These are phyloP conservation scores for Aureobasidium sp. DNA, from an alignment of 2,329 filamentous ascomycete species.

Conservation along the genomic window DNA sequence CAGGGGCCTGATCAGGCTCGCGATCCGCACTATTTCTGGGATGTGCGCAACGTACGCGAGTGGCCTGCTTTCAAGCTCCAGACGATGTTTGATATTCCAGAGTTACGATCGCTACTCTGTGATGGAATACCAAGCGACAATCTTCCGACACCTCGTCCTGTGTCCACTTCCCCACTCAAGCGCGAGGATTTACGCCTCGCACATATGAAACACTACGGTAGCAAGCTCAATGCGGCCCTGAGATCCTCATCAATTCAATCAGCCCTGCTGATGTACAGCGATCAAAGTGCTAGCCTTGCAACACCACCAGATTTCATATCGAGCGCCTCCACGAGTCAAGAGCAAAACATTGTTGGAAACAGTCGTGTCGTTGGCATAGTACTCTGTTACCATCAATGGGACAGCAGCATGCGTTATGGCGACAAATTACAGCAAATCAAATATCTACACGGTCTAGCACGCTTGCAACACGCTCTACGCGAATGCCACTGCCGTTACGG, in stretches of 20 bases:
- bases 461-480: conserved; percentile 86
- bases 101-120: not conserved
- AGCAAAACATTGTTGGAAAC: conserved; percentile 36
- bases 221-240: conserved; percentile 79
- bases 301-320: conserved; percentile 59
- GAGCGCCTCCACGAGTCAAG: conserved; percentile 45
- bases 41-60: conserved; percentile 74
- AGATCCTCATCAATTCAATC: not conserved
- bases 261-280: conserved; percentile 27
- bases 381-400: conserved; percentile 88
- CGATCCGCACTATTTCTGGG: conserved; percentile 91
- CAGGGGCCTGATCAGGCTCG: conserved; percentile 63
- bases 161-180: not conserved
- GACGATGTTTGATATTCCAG: conserved; percentile 41
- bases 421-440: conserved; percentile 71
- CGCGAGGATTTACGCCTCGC: not conserved
- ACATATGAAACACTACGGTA: conserved; percentile 60
- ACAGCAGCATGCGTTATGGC: conserved; percentile 85
- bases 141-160: not conserved
- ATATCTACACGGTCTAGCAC: conserved; percentile 78
- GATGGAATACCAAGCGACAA: not conserved
- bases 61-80: conserved; percentile 73
- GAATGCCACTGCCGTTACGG: conserved; percentile 89
- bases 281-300: conserved; percentile 30
- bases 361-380: conserved; percentile 73